These are phyloP conservation scores for Globisporangium canariense DNA, from an alignment of 352 stramenopile genomes.

Conservation along the genomic window DNA sequence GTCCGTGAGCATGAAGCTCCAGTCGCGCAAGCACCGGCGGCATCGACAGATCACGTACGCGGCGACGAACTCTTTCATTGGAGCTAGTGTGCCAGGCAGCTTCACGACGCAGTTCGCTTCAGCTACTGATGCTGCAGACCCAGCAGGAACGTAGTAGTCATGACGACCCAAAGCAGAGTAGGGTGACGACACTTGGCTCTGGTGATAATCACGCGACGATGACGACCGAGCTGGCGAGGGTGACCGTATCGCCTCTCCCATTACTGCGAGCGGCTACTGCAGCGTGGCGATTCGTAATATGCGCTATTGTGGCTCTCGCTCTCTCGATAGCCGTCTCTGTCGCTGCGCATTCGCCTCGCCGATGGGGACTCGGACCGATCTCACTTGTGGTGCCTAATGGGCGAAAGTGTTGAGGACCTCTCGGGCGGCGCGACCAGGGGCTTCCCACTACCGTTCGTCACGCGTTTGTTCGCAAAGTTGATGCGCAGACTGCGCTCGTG, in stretches of 20 bases:
- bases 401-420: background rate
- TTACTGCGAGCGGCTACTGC: background rate
- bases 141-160: no score
- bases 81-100: constrained; percentile 6
- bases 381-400: background rate
- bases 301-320: background rate
- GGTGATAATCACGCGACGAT: background rate
- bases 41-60: constrained; percentile 20
- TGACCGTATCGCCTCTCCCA: background rate
- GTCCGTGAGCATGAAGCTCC: constrained; percentile 16
- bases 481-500: constrained; percentile 19
- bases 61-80: constrained; percentile 11
- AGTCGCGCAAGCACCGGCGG: constrained; percentile 18
- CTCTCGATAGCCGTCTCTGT: background rate
- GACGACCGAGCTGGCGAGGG: background rate
- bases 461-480: constrained; percentile 15
- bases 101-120: constrained; percentile 1
- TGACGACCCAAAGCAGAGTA: no score
- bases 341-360: background rate
- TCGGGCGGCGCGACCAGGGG: background rate
- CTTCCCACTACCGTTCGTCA: background rate
- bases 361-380: background rate
- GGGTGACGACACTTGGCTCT: background rate
- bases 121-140: no score
- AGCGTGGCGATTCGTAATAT: background rate